Evolutionary conservation across 2,329 filamentous ascomycete genomes (phyloP), one percentile per base, ranked within the genome.

Genomic region (Hymenoscyphus fraxineus): DNA sequence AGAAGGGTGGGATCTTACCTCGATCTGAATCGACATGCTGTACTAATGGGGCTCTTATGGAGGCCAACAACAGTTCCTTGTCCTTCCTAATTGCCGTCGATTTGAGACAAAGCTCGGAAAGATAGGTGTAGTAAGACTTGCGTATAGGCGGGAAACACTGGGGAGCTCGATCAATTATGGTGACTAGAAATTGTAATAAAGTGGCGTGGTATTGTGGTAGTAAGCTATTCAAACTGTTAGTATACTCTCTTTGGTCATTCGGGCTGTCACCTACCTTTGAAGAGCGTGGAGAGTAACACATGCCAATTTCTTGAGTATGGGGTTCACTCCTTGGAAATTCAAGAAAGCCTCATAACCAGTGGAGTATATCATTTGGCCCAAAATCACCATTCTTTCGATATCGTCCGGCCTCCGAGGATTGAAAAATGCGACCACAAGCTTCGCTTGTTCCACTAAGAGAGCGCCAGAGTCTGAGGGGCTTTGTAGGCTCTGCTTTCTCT

Each of bases 361-460:
- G 12, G 39, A n/a, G 41, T 65, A 62, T 65, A 74, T 69, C 27
- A 58, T 67, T 16, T 67, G 64, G 41, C 71, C 72, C 64, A 87
- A 80, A 32, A 71, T 65, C 56, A 77, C 74, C 41, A 87, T 74
- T 62, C 85, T 79, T 40, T 73, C 73, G 51, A 82, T 73, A 73
- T 88, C 86, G 60, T 82, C 79, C 58, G 72, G 47, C 60, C 74
- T 72, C 19, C 73, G 73, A 9, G 77, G 71, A 39, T 80, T 79
- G 74, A 84, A 85, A 67, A 84, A 80, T 13, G 79, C 77, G 27
- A 84, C 73, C 32, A 87, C 74, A 9, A 87, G 76, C 39, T 78
- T 79, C 39, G 83, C 76, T 58, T 80, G 82, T 47, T 72, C 69
- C 6, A 76, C 74, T 19, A 79, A 72, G 64, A 77, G 78, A n/a